phyloP scores from a whole-genome alignment of 179 eudicot species.

The Dionaea muscipula region DNA sequence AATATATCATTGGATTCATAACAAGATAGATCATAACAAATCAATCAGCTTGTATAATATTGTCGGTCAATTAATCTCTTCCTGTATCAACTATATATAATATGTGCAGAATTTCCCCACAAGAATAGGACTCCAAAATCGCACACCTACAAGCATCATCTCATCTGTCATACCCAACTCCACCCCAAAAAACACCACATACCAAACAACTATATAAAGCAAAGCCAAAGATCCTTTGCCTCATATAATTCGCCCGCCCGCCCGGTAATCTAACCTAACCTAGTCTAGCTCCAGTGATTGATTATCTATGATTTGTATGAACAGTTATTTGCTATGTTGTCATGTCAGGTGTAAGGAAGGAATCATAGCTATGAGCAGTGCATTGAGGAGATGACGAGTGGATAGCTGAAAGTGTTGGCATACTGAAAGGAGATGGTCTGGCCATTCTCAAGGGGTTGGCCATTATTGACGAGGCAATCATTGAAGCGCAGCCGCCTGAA shows the following conservation, averaged over 20 bases:
- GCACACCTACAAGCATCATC: no score
- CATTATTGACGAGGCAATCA: conserved; percentile 13
- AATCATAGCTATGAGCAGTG: conserved; percentile 3
- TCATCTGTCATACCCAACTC: neutral
- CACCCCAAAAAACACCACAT: conserved; percentile 1
- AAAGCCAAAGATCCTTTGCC: neutral
- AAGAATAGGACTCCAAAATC: no score
- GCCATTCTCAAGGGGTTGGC: conserved; percentile 11
- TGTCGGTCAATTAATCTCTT: no score
- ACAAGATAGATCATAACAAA: no score
- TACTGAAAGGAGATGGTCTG: conserved; percentile 15
- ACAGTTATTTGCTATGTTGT: neutral
- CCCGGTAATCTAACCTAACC: no score
- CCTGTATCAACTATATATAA: no score
- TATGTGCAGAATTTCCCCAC: no score
- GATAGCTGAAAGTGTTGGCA: conserved; percentile 18
- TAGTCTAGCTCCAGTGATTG: no score
- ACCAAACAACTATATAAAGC: conserved; percentile 4
- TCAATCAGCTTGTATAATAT: no score
- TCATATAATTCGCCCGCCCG: neutral
- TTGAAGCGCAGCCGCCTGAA: conserved; percentile 11
- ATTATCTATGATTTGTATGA: neutral
- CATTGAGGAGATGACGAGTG: conserved; percentile 13
- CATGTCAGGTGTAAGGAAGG: neutral
- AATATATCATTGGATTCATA: no score